phyloP scores from a whole-genome alignment of 768 basidiomycete genomes.

The Suillus tomentosus region DNA sequence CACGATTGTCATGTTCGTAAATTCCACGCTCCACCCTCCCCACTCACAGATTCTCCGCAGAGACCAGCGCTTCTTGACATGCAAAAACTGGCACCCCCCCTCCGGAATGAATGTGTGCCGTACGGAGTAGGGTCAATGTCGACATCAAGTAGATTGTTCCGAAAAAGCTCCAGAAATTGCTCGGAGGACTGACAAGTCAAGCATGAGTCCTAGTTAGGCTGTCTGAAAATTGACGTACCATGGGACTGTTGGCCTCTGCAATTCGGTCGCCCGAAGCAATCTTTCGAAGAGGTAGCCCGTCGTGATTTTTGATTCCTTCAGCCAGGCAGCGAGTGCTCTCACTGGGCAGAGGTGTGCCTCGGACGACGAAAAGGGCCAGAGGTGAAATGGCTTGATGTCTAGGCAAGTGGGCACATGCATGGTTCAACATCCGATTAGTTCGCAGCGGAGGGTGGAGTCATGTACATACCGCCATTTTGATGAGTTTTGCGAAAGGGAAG shows the following conservation, averaged over 20 bases:
- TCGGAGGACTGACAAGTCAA: constrained; percentile 33
- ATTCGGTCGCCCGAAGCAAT: constrained; percentile 33
- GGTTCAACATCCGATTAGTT: too few relatives aligned
- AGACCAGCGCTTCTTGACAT: too few relatives aligned
- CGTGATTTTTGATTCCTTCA: constrained; percentile 20
- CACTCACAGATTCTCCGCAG: too few relatives aligned
- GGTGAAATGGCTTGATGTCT: too few relatives aligned
- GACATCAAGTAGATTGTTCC: constrained; percentile 43
- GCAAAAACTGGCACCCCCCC: too few relatives aligned
- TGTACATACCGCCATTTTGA: too few relatives aligned
- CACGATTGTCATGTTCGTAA: too few relatives aligned
- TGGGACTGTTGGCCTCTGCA: constrained; percentile 20
- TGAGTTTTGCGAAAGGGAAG: too few relatives aligned
- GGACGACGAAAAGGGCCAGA: too few relatives aligned
- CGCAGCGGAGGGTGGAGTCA: too few relatives aligned
- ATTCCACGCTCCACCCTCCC: too few relatives aligned
- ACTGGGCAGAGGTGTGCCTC: constrained; percentile 11
- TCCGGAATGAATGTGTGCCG: not conserved
- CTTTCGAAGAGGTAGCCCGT: constrained; percentile 34
- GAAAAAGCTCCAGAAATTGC: constrained; percentile 40
- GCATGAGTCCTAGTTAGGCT: not conserved
- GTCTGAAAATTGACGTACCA: constrained; percentile 24
- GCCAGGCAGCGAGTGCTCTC: constrained; percentile 34
- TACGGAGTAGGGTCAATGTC: constrained; percentile 30
- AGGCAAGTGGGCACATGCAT: too few relatives aligned